Evolutionary conservation across 139 green algal genomes (phyloP), one percentile per base, ranked within the genome.

Genomic region (Asterochloris sp.): DNA sequence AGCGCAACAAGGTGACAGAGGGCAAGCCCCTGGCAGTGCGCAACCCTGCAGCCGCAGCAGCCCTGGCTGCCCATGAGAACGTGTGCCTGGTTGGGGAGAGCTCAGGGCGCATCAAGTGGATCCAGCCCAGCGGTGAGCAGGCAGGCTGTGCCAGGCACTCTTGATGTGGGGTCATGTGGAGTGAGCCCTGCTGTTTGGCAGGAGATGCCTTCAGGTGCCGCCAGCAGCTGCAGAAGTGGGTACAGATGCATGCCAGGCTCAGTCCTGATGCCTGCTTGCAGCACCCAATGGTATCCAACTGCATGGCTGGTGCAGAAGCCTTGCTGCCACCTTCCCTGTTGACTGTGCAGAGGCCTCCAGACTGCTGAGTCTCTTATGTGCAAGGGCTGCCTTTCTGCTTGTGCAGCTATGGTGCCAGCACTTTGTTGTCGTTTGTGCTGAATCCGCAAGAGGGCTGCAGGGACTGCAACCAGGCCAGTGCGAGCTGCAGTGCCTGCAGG

Each of bases 51-150:
- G n/a, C 19, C 0, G 15, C 62, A 73, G 69, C 62, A n/a, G n/a
- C 63, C n/a, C 23, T 27, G 28, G 21, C 66, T 26, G 66, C 66
- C 17, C 19, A 26, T 71, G 73, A 84, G 27, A 83, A 73, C 54
- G 63, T 80, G 9, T 86, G 82, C 77, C 71, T 86, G 61, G 73
- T 86, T 19, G 82, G 77, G 19, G 75, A 81, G 62, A 75, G 54
- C 21, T 78, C 76, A 61, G 82, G 85, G 11, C 80, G 83, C 73
- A 88, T 86, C 66, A 89, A 91, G 62, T 92, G 89, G 89, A 86
- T 94, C 21, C 89, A 92, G 78, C 90, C 90, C 78, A 94, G 90
- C 73, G 90, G 90, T 94, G 77, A 87, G 90, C 63, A 54, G 13
- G 19, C 9, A 47, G 60, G 38, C 77, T 75, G 15, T 82, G 66